Evolutionary conservation across 2,329 filamentous ascomycete species (phyloP), one percentile per base, ranked within the genome.

Genomic region (Aureobasidium lini): DNA sequence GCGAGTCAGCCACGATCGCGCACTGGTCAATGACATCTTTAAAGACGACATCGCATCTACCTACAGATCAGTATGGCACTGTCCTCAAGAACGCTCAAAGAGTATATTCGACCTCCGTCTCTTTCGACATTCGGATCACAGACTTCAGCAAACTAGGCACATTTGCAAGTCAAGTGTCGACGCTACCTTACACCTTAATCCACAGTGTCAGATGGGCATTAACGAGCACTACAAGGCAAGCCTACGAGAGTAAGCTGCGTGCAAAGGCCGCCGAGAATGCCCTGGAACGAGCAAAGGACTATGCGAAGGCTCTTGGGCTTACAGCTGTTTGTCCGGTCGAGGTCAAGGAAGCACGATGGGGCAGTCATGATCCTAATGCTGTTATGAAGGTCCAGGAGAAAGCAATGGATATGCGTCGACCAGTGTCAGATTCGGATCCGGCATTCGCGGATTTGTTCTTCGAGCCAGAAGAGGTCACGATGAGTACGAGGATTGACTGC

Each of bases 371-470:
- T n/a, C 23, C 28, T 7, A 11, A 36, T 34, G 37, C 15, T 7
- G 16, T 18, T 13, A 50, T 59, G 34, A 43, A 34, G 3, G 43
- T 32, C 36, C 34, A 40, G 10, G 32, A 50, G 11, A 59, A 34
- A 7, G 46, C 10, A 6, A 43, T 44, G 34, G 46, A 43, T 18
- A 18, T 44, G 34, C 16, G 46, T 8, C 23, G 46, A 16, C n/a
- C 36, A 9, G 37, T 46, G 2, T n/a, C 16, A 1, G 46, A 50
- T 28, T 32, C 29, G 15, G 46, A 59, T 28, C 23, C 34, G 6
- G 23, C 31, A 9, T 50, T 49, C 43, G 56, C 43, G 32, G 56
- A 59, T 50, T 13, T 59, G 23, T 32, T 59, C n/a, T 59, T 59
- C 13, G 44, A 42, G 37, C 23, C 56, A 4, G 56, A 59, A 16